Conservation (phyloP, 1,284 basidiomycete genomes). For the Paramarasmius palmivorus region DNA sequence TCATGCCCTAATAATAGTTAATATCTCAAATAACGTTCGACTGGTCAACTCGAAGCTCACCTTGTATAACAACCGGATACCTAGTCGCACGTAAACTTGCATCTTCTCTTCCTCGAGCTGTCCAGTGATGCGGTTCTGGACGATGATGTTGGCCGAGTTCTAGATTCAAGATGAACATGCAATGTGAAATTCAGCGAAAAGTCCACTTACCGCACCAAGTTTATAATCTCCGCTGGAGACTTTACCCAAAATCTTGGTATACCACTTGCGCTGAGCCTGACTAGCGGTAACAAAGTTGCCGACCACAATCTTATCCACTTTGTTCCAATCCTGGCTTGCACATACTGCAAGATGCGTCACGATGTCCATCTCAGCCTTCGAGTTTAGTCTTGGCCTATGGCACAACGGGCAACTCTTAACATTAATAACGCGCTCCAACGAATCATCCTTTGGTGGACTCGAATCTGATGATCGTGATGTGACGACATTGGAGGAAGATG, state of each 20-base stretch:
- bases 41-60: conserved; percentile 28
- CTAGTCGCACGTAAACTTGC: conserved; percentile 92
- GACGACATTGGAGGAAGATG: conserved; percentile 13
- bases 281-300: conserved; percentile 95
- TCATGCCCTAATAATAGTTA: conserved; percentile 67
- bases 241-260: conserved; percentile 86
- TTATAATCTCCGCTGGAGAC: conserved; percentile 86
- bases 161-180: conserved; percentile 31
- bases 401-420: conserved; percentile 94
- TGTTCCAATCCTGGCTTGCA: conserved; percentile 89
- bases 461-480: conserved; percentile 8
- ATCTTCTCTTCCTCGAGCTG: conserved; percentile 98
- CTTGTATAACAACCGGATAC: conserved; percentile 93
- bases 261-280: conserved; percentile 97
- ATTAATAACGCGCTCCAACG: conserved; percentile 91
- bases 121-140: conserved; percentile 89
- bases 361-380: conserved; percentile 91
- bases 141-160: conserved; percentile 96
- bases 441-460: conserved; percentile 33
- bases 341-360: conserved; percentile 93
- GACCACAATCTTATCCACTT: conserved; percentile 86
- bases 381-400: conserved; percentile 81
- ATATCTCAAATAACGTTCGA: neutral
- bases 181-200: neutral
- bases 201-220: conserved; percentile 77